Conservation (phyloP, 2,329 filamentous ascomycete genomes). For the Claviceps purpurea region DNA sequence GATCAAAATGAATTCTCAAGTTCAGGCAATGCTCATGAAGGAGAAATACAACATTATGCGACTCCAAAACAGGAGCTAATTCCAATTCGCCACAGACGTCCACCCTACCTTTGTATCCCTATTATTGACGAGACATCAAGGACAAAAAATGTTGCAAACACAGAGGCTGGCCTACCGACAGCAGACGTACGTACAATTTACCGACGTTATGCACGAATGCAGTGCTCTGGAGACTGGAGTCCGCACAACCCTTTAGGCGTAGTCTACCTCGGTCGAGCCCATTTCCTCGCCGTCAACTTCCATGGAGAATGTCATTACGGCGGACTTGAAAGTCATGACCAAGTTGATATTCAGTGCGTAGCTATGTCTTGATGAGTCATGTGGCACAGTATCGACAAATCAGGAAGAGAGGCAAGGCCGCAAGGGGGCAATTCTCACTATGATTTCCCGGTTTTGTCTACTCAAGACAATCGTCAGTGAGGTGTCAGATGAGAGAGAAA, state of each 20-base stretch:
- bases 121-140: no score
- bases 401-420: background rate
- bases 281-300: constrained; percentile 1
- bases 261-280: background rate
- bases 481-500: background rate
- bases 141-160: no score
- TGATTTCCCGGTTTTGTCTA: background rate
- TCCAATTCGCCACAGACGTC: no score
- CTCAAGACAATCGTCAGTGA: background rate
- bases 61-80: no score
- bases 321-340: constrained; percentile 1
- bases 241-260: background rate
- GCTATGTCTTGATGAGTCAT: background rate
- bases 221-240: no score
- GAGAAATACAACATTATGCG: no score
- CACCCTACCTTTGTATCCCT: no score
- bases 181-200: no score
- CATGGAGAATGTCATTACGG: constrained; percentile 1
- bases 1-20: no score
- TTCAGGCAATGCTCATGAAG: no score
- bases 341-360: background rate
- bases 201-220: no score
- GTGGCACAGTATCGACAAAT: background rate
- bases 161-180: no score
- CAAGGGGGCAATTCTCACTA: background rate